A percentile compares a stretch with the other conserved stretches of the same genome.
Evolutionary conservation across 163 green algal genomes (phyloP).

Genomic region (Scenedesmus sp.): DNA sequence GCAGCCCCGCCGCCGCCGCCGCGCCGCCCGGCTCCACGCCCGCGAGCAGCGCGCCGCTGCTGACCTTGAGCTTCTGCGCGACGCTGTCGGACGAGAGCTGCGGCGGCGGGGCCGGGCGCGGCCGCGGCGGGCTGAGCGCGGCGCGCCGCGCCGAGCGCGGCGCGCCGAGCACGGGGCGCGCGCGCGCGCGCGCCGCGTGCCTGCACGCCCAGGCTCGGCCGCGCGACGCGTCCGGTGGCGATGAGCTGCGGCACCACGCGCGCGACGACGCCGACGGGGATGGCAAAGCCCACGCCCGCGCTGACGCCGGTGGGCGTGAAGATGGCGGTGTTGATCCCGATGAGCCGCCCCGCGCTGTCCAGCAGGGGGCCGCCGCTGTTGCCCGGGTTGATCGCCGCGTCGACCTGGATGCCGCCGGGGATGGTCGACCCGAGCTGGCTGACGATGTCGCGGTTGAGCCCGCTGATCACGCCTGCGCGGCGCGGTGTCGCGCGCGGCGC

Average conservation of each 20-base stretch:
- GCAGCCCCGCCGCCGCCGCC: constrained; percentile 77
- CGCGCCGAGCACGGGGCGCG: too few relatives aligned
- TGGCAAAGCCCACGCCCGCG: constrained; percentile 79
- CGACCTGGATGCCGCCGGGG: constrained; percentile 75
- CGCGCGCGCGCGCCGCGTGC: constrained; percentile 44
- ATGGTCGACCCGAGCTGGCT: constrained; percentile 68
- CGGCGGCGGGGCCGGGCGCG: too few relatives aligned
- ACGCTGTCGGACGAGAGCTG: constrained; percentile 33
- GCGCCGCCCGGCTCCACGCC: constrained; percentile 54
- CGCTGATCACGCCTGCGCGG: constrained; percentile 56
- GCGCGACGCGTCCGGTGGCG: constrained; percentile 67
- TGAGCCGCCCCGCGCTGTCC: constrained; percentile 80
- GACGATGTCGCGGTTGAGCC: constrained; percentile 58
- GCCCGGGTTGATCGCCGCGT: constrained; percentile 66
- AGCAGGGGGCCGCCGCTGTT: constrained; percentile 92
- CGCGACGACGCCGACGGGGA: constrained; percentile 72
- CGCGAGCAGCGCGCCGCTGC: constrained; percentile 61
- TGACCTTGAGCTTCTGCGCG: constrained; percentile 43
- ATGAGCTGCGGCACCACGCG: constrained; percentile 58
- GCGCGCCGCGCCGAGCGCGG: too few relatives aligned
- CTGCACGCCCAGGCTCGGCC: constrained; percentile 66
- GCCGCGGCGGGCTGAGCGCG: too few relatives aligned
- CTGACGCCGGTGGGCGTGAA: constrained; percentile 40
- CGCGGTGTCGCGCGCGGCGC: not conserved
- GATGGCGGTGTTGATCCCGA: constrained; percentile 75